Percentiles rank a stretch among this genome's conserved stretches.
Conservation (phyloP, 1,284 basidiomycete species). For the Fomitopsis pinicola region DNA sequence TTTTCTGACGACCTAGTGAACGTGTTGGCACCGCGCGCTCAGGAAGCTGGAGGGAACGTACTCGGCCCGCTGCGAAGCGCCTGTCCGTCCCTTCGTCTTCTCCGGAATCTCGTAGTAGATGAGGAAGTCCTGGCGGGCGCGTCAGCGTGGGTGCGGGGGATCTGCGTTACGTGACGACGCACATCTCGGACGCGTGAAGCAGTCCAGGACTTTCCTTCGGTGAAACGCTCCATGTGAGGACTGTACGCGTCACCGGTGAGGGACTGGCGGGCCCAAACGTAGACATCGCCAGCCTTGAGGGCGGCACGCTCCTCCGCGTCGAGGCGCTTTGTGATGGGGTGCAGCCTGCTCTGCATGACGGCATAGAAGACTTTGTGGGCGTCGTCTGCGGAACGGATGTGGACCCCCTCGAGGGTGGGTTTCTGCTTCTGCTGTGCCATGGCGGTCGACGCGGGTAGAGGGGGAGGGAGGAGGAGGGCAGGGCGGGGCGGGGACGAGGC, state of each 20-base stretch:
- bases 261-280: conserved; percentile 41
- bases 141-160: neutral
- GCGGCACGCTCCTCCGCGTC: conserved; percentile 38
- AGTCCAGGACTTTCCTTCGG: conserved; percentile 38
- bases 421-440: conserved; percentile 25
- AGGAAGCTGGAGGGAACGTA: conserved; percentile 4
- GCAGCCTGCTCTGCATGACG: conserved; percentile 31
- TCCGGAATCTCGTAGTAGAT: conserved; percentile 38
- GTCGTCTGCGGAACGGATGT: conserved; percentile 36
- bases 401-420: conserved; percentile 35
- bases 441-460: conserved; percentile 9
- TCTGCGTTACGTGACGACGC: conserved; percentile 11
- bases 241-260: conserved; percentile 33
- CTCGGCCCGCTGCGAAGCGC: conserved; percentile 18
- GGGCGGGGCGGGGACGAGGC: conserved; percentile 11
- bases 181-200: conserved; percentile 35
- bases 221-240: conserved; percentile 38
- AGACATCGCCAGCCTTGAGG: conserved; percentile 36
- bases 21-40: neutral
- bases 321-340: conserved; percentile 38
- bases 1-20: conserved; percentile 24
- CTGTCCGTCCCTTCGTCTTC: conserved; percentile 24
- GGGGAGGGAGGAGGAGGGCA: conserved; percentile 8
- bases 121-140: conserved; percentile 32
- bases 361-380: conserved; percentile 43